Base-by-base conservation (phyloP, 192 early-diverging fungal species). In the Pilobolus umbonatus region DNA sequence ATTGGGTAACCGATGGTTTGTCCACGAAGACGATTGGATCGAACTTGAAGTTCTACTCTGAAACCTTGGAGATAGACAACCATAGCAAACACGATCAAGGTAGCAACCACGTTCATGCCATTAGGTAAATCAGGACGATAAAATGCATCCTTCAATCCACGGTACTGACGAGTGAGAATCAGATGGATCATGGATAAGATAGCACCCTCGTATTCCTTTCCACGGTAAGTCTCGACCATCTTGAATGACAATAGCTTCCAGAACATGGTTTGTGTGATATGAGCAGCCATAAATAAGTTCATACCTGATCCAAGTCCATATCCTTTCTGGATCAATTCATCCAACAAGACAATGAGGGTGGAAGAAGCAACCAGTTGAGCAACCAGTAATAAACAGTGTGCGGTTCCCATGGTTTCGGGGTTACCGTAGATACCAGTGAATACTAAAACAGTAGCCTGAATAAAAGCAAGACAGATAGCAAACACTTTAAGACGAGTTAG, bases 231-330 rank as follows among this genome's bases (percentile, higher is more conserved):
- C 77, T 97, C 96, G 74, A 92, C 85, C 24, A 94, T 99, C 62
- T 91, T 93, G 39, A 96, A 94, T 60, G 86, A 89, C 63, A 99
- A 85, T 11, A 94, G 92, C 75, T 95, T 93, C 97, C 97, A 99
- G 73, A 99, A 83, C 64, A 99, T 97, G 62, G 84, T 94, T 79
- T 99, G 96, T 74, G 95, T 97, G 68, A 99, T 92, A 70, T 99
- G 98, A 62, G 95, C 98, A 38, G 97, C 96, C 73, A 99, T 97
- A 70, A 99, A 99, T 67, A 99, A 78, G 48, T 91, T 92, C 70
- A 99, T 98, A 54, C 97, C 97, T 19, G 97, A 99, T 29, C 97
- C 97, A 45, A 99, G 81, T 69, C 97, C 97, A 66, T 99, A 99
- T 6, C 97, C 97, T 82, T 99, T 99, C 76, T 99, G 97, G 69